Evolutionary conservation across 83 land plant species (phyloP).

Genomic region (Picea mariana): DNA sequence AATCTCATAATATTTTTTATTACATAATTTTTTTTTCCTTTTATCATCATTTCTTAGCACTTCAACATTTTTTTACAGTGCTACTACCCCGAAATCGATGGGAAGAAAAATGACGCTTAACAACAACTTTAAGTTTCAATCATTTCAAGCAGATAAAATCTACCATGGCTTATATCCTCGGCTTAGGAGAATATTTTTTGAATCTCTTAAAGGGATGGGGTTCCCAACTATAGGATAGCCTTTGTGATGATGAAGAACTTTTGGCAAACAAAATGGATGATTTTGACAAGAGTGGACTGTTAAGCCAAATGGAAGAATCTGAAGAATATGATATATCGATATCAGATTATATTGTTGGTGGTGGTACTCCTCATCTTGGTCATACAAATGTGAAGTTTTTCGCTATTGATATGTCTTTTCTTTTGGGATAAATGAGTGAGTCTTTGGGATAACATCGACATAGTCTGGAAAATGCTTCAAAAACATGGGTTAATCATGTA

Average conservation of each 20-base stretch:
- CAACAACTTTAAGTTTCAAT: no score
- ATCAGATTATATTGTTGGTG: slow-evolving; percentile 43
- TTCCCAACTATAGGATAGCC: slow-evolving; percentile 48
- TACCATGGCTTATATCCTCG: no score
- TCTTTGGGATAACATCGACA: no score
- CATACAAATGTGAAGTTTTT: slow-evolving; percentile 42
- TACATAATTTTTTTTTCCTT: no score
- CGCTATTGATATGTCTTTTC: no score
- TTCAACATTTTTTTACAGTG: no score
- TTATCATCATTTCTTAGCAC: no score
- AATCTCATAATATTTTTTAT: no score
- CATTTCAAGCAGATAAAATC: slow-evolving; percentile 17
- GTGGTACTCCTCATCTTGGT: slow-evolving; percentile 40
- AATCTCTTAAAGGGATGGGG: slow-evolving; percentile 36
- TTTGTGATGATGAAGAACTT: slow-evolving; percentile 92
- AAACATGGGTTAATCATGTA: not conserved
- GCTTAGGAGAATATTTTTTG: slow-evolving; percentile 28
- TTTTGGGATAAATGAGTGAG: slow-evolving; percentile 9
- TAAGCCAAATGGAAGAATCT: slow-evolving; percentile 55
- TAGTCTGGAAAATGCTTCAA: not conserved
- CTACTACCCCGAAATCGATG: no score
- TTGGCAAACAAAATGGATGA: slow-evolving; percentile 75
- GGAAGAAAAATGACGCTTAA: no score
- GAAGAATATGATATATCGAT: slow-evolving; percentile 83
- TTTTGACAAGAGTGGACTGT: slow-evolving; percentile 50